Percentiles rank a stretch among this genome's conserved stretches.
phyloP scores from a whole-genome alignment of 2,329 filamentous ascomycete species.

The Delphinella strobiligena region DNA sequence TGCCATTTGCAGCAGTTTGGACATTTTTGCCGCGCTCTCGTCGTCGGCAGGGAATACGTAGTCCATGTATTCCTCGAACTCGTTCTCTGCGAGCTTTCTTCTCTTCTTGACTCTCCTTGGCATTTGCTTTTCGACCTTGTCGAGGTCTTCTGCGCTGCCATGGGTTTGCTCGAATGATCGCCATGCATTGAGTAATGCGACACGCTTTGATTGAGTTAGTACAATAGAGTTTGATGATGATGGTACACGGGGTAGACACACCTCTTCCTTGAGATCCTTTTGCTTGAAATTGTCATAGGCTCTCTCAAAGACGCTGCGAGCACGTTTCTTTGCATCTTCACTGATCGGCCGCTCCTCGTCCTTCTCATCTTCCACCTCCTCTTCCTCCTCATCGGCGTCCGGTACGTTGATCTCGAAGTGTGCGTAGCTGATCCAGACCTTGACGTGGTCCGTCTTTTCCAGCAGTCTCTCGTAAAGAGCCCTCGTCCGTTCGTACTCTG shows the following conservation, averaged over 20 bases:
- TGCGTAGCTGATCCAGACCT: slow-evolving; percentile 98
- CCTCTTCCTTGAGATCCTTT: slow-evolving; percentile 79
- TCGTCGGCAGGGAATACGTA: slow-evolving; percentile 96
- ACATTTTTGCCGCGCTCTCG: slow-evolving; percentile 69
- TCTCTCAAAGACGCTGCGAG: slow-evolving; percentile 71
- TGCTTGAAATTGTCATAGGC: slow-evolving; percentile 82
- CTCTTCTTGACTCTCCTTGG: slow-evolving; percentile 85
- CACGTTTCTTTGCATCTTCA: slow-evolving; percentile 71
- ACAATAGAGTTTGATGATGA: not conserved
- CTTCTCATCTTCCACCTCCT: slow-evolving; percentile 38
- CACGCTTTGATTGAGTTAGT: slow-evolving; percentile 44
- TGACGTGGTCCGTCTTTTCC: slow-evolving; percentile 94
- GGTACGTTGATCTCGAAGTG: slow-evolving; percentile 94
- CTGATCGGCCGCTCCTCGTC: slow-evolving; percentile 53
- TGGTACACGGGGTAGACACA: slow-evolving; percentile 19
- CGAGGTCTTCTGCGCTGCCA: slow-evolving; percentile 61
- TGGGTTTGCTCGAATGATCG: slow-evolving; percentile 82
- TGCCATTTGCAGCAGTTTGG: slow-evolving; percentile 73
- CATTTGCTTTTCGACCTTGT: slow-evolving; percentile 85
- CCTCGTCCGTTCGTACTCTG: slow-evolving; percentile 74
- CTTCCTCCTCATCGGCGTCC: slow-evolving; percentile 54
- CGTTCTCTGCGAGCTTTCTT: slow-evolving; percentile 81
- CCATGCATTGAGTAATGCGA: slow-evolving; percentile 84
- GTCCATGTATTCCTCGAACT: slow-evolving; percentile 93
- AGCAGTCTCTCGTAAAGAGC: slow-evolving; percentile 80